phyloP scores from a whole-genome alignment of 1,284 basidiomycete species.

The Coniferiporia sulphurascens region DNA sequence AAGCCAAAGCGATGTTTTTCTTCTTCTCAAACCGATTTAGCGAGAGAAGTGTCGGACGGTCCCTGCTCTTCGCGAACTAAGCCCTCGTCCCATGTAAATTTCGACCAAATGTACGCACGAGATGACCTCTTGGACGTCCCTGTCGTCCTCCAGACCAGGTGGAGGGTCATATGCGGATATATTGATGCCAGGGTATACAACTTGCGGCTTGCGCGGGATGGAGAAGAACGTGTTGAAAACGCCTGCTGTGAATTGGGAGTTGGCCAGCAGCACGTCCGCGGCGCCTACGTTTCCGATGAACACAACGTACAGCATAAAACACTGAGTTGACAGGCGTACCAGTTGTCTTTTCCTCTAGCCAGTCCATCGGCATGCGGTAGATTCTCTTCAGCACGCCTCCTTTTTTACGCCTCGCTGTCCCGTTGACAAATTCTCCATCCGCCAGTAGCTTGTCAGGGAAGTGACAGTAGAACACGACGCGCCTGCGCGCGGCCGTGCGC shows the following conservation, averaged over 20 bases:
- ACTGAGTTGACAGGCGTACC: slow-evolving; percentile 42
- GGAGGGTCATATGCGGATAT: slow-evolving; percentile 58
- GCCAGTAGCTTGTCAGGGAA: slow-evolving; percentile 95
- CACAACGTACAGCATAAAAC: neutral
- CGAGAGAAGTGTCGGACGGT: slow-evolving; percentile 77
- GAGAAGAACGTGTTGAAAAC: slow-evolving; percentile 80
- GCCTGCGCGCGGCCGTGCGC: slow-evolving; percentile 58
- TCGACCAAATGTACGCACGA: slow-evolving; percentile 51
- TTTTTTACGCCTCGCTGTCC: slow-evolving; percentile 32
- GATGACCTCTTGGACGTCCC: slow-evolving; percentile 51
- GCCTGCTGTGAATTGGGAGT: slow-evolving; percentile 84
- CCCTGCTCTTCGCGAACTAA: slow-evolving; percentile 35
- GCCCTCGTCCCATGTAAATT: neutral
- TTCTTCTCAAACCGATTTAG: slow-evolving; percentile 96
- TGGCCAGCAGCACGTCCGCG: slow-evolving; percentile 89
- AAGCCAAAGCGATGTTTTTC: slow-evolving; percentile 84
- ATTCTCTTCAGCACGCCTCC: slow-evolving; percentile 57
- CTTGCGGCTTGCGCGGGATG: slow-evolving; percentile 57
- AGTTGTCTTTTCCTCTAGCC: slow-evolving; percentile 87
- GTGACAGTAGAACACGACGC: slow-evolving; percentile 96
- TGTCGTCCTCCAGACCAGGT: slow-evolving; percentile 35
- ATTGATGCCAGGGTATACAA: slow-evolving; percentile 93
- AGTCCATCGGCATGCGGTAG: slow-evolving; percentile 89
- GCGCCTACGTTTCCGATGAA: slow-evolving; percentile 36
- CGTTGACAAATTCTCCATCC: slow-evolving; percentile 69